Conservation (phyloP, 805 yeast species). For the Pichia cephalocereana region DNA sequence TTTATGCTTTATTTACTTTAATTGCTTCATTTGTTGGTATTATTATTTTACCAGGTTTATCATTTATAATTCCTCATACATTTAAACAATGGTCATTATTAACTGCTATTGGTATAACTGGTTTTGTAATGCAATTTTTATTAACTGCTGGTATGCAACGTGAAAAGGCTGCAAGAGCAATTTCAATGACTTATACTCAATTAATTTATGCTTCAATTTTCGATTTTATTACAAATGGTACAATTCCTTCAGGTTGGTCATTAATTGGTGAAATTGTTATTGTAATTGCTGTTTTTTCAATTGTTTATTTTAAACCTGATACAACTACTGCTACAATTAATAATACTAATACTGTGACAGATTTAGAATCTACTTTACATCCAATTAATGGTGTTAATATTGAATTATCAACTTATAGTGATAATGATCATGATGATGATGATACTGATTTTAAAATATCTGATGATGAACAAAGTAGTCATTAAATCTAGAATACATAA, state of each 20-base stretch:
- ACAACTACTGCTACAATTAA: neutral
- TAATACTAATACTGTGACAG: neutral
- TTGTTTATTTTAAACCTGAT: constrained; percentile 38
- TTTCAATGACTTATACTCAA: constrained; percentile 68
- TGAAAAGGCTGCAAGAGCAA: constrained; percentile 68
- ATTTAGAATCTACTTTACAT: constrained; percentile 1
- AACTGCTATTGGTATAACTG: constrained; percentile 56
- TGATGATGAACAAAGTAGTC: neutral
- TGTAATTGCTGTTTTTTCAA: constrained; percentile 52
- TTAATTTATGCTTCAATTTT: constrained; percentile 70
- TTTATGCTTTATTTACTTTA: constrained; percentile 56
- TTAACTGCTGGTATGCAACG: constrained; percentile 77
- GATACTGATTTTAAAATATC: neutral
- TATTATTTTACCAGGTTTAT: constrained; percentile 44
- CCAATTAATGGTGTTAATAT: neutral
- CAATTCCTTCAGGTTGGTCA: constrained; percentile 62
- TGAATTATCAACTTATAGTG: neutral
- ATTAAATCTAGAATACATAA: too few species aligned
- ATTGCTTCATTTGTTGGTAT: constrained; percentile 47
- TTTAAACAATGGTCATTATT: constrained; percentile 58
- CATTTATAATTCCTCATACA: constrained; percentile 55
- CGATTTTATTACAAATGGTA: constrained; percentile 66
- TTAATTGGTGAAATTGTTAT: constrained; percentile 62
- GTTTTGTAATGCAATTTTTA: constrained; percentile 74
- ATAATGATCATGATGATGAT: neutral